These are phyloP conservation scores for Corymbia calophylla DNA, from an alignment of 441 rosid genomes.

Conservation along the genomic window DNA sequence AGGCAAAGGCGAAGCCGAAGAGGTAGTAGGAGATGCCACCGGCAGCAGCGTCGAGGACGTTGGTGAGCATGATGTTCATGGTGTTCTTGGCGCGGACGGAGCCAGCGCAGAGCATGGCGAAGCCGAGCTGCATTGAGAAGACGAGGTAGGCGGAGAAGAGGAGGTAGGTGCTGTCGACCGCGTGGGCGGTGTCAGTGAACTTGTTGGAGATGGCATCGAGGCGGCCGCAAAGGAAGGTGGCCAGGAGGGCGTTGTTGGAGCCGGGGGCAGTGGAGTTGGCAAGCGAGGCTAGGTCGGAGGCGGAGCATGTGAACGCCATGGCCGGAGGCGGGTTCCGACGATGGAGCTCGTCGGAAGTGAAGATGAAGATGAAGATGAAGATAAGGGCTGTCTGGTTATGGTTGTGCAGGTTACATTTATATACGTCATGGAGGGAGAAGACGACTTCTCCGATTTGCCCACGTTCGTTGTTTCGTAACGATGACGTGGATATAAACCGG, in stretches of 20 bases:
- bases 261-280: slow-evolving; percentile 4
- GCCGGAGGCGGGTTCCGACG: neutral
- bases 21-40: slow-evolving; percentile 11
- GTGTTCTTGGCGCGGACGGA: slow-evolving; percentile 14
- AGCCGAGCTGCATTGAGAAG: slow-evolving; percentile 13
- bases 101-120: slow-evolving; percentile 8
- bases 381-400: neutral
- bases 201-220: slow-evolving; percentile 8
- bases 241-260: neutral
- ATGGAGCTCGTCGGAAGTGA: slow-evolving; percentile 4
- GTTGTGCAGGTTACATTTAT: neutral
- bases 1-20: slow-evolving; percentile 6
- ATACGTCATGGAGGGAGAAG: neutral
- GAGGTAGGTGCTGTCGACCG: slow-evolving; percentile 12
- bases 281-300: slow-evolving; percentile 25
- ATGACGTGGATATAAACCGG: neutral
- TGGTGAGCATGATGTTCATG: slow-evolving; percentile 16
- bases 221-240: slow-evolving; percentile 22
- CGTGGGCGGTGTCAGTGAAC: neutral
- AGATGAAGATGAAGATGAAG: neutral
- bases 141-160: slow-evolving; percentile 14
- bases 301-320: slow-evolving; percentile 18
- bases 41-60: slow-evolving; percentile 7
- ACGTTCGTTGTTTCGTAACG: neutral
- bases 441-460: neutral